Conservation (phyloP, 2,329 filamentous ascomycete species). For the Arthrobotrys megalospora region DNA sequence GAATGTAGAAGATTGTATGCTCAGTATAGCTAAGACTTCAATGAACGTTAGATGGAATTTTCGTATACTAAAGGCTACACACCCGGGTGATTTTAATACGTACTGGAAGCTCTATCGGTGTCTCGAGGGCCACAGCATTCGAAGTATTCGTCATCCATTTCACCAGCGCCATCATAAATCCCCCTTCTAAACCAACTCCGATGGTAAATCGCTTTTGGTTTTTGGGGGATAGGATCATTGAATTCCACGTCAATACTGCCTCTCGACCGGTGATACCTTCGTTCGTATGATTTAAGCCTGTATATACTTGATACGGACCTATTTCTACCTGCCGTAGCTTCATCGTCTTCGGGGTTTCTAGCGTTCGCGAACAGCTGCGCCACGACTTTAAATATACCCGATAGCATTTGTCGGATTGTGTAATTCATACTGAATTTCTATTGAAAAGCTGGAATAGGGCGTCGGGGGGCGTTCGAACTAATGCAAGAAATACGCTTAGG, state of each 20-base stretch:
- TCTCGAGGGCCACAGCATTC: neutral
- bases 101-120: neutral
- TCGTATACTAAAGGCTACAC: neutral
- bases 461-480: too few species aligned
- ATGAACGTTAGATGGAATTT: neutral
- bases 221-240: too few species aligned
- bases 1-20: too few species aligned
- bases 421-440: too few species aligned
- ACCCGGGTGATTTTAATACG: neutral
- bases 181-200: neutral
- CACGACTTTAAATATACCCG: neutral
- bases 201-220: neutral
- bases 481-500: too few species aligned
- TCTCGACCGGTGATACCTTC: too few species aligned
- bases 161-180: neutral
- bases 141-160: neutral
- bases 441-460: too few species aligned
- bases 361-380: neutral
- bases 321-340: too few species aligned
- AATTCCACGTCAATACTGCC: too few species aligned
- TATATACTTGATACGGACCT: too few species aligned
- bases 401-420: neutral
- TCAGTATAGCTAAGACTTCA: too few species aligned
- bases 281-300: too few species aligned
- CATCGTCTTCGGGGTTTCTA: neutral